A percentile compares a stretch with the other conserved stretches of the same genome.
Conservation (phyloP, 2,329 filamentous ascomycete genomes). For the Davidsoniella eucalypti region DNA sequence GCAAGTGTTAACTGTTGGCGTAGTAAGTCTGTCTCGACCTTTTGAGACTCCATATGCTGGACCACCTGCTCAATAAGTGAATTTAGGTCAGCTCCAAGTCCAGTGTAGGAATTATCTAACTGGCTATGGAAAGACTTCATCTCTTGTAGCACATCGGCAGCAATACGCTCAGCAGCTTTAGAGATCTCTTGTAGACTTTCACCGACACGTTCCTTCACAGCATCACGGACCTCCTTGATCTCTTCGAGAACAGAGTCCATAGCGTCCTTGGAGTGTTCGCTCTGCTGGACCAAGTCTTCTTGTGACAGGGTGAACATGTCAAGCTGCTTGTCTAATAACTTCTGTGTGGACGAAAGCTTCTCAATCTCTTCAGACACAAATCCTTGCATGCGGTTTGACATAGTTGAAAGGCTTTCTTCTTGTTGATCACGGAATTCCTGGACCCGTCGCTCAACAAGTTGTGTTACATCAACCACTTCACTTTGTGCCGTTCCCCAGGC, state of each 20-base stretch:
- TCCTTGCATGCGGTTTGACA: slow-evolving; percentile 55
- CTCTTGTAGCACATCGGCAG: slow-evolving; percentile 11
- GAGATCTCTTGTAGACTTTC: slow-evolving; percentile 9
- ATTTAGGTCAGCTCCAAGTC: slow-evolving; percentile 75
- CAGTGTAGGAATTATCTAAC: slow-evolving; percentile 70
- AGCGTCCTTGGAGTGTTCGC: slow-evolving; percentile 55
- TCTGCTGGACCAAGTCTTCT: slow-evolving; percentile 50
- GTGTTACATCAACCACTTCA: slow-evolving; percentile 61
- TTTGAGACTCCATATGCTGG: slow-evolving; percentile 41
- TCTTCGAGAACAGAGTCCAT: slow-evolving; percentile 81
- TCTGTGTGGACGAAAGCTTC: slow-evolving; percentile 52
- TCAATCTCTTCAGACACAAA: slow-evolving; percentile 41
- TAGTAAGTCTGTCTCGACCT: slow-evolving; percentile 7
- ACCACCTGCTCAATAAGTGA: slow-evolving; percentile 67
- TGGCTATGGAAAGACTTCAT: slow-evolving; percentile 20
- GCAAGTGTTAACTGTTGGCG: slow-evolving; percentile 8
- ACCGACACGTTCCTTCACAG: slow-evolving; percentile 44
- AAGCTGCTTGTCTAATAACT: slow-evolving; percentile 53
- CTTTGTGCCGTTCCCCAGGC: slow-evolving; percentile 63
- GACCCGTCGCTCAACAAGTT: slow-evolving; percentile 59
- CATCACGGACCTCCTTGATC: slow-evolving; percentile 56
- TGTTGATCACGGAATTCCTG: slow-evolving; percentile 58
- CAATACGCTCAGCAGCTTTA: slow-evolving; percentile 4
- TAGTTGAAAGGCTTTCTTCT: slow-evolving; percentile 46
- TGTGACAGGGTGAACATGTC: slow-evolving; percentile 51